Percentiles rank a stretch among this genome's conserved stretches.
phyloP scores from a whole-genome alignment of 805 yeast species.

The Candida anglica region DNA sequence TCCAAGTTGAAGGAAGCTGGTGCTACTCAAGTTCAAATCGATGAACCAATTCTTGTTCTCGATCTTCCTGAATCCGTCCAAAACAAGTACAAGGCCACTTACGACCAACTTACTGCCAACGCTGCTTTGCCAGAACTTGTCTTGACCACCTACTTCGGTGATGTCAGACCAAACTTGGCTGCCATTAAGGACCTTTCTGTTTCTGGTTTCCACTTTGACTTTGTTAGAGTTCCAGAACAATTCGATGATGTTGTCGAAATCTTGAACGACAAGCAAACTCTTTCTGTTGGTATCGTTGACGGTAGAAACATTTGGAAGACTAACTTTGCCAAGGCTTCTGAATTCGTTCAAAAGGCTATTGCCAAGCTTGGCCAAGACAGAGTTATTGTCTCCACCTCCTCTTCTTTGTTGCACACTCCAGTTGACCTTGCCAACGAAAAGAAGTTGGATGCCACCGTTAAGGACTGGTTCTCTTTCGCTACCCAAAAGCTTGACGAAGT shows the following conservation, averaged over 20 bases:
- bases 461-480: constrained; percentile 98
- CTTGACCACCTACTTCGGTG: constrained; percentile 95
- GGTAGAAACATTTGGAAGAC: constrained; percentile 99
- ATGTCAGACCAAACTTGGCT: constrained; percentile 91
- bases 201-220: constrained; percentile 94
- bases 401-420: constrained; percentile 97
- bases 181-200: constrained; percentile 91
- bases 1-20: constrained; percentile 89
- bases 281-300: constrained; percentile 96
- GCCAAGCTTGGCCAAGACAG: constrained; percentile 80
- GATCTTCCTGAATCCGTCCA: constrained; percentile 84
- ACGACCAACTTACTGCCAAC: constrained; percentile 65
- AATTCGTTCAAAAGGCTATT: constrained; percentile 75
- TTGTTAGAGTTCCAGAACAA: constrained; percentile 95
- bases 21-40: constrained; percentile 92
- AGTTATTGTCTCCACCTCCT: constrained; percentile 90
- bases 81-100: constrained; percentile 86
- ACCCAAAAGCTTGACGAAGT: constrained; percentile 94
- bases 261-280: constrained; percentile 64
- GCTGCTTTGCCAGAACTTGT: constrained; percentile 71
- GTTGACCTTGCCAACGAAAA: constrained; percentile 91
- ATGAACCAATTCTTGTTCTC: constrained; percentile 94
- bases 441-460: constrained; percentile 85
- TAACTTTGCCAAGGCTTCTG: constrained; percentile 84
- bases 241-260: constrained; percentile 74